Percentiles rank a stretch among this genome's conserved stretches.
Conservation (phyloP, 257 asterid species). For the Agastache rugosa region DNA sequence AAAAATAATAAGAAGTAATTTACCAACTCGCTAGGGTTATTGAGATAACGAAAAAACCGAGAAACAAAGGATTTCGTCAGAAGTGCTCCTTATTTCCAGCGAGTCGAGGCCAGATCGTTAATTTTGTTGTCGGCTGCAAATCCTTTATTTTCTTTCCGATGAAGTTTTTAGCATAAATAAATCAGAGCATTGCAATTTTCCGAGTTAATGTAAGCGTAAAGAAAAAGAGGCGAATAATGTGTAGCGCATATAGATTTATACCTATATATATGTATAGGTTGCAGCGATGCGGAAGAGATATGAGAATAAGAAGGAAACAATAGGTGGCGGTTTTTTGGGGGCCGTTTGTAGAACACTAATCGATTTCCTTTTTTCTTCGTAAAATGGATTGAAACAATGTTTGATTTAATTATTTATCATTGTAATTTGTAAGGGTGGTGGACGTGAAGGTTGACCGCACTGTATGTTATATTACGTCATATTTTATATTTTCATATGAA, state of each 20-base stretch:
- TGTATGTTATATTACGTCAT: no score
- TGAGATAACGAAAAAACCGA: constrained; percentile 15
- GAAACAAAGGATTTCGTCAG: constrained; percentile 21
- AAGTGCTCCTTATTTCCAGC: constrained; percentile 13
- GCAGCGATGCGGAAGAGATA: background rate
- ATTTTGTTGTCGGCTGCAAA: constrained; percentile 1
- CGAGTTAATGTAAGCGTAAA: constrained; percentile 7
- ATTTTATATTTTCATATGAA: no score
- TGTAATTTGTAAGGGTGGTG: no score
- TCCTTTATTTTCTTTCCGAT: constrained; percentile 14
- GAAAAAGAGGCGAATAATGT: background rate
- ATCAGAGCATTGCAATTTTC: constrained; percentile 14
- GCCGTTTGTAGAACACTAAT: background rate
- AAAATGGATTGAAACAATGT: no score
- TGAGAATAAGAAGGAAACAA: background rate
- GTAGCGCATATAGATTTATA: background rate
- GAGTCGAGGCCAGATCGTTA: constrained; percentile 1
- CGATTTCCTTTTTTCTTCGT: no score
- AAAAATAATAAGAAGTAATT: background rate
- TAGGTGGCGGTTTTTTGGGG: background rate
- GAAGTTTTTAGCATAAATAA: constrained; percentile 9
- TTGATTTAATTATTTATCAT: no score
- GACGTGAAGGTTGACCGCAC: no score
- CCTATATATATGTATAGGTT: constrained; percentile 5
- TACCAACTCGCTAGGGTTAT: constrained; percentile 43